phyloP scores from a whole-genome alignment of 768 basidiomycete species.

The Mycena floridula region DNA sequence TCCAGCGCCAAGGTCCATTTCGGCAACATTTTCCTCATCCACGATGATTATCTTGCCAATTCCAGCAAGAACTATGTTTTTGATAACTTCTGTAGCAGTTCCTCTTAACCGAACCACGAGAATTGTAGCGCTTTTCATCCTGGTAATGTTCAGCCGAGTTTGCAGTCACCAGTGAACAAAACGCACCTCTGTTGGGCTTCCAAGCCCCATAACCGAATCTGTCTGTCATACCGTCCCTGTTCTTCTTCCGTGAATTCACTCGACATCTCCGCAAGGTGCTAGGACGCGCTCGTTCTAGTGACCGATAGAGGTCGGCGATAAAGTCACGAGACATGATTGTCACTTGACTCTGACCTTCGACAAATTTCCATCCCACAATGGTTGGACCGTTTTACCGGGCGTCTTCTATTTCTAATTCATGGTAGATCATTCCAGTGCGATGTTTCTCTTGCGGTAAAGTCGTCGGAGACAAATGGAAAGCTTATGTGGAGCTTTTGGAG shows the following conservation, averaged over 20 bases:
- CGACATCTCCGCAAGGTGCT: too few relatives aligned
- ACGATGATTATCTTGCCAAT: conserved; percentile 86
- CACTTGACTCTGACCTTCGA: too few relatives aligned
- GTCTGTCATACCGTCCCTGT: conserved; percentile 85
- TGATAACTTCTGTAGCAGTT: conserved; percentile 89
- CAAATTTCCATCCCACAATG: too few relatives aligned
- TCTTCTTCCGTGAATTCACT: conserved; percentile 68
- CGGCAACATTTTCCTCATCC: conserved; percentile 67
- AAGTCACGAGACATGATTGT: too few relatives aligned
- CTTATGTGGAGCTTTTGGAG: conserved; percentile 76
- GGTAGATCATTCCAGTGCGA: conserved; percentile 90
- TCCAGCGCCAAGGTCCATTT: conserved; percentile 86
- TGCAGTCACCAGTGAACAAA: conserved; percentile 3
- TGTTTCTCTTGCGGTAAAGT: conserved; percentile 98
- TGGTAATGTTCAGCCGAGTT: conserved; percentile 21
- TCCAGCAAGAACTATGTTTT: conserved; percentile 96
- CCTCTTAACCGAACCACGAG: conserved; percentile 75
- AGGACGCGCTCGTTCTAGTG: too few relatives aligned
- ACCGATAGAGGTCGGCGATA: too few relatives aligned
- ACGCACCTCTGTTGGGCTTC: conserved; percentile 91
- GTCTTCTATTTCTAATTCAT: too few relatives aligned
- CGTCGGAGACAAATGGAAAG: conserved; percentile 93
- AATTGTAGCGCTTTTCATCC: conserved; percentile 93
- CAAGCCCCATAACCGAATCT: conserved; percentile 96
- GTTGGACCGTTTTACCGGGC: too few relatives aligned